These are phyloP conservation scores for Hanseniaspora singularis DNA, from an alignment of 805 yeast species.

Conservation along the genomic window DNA sequence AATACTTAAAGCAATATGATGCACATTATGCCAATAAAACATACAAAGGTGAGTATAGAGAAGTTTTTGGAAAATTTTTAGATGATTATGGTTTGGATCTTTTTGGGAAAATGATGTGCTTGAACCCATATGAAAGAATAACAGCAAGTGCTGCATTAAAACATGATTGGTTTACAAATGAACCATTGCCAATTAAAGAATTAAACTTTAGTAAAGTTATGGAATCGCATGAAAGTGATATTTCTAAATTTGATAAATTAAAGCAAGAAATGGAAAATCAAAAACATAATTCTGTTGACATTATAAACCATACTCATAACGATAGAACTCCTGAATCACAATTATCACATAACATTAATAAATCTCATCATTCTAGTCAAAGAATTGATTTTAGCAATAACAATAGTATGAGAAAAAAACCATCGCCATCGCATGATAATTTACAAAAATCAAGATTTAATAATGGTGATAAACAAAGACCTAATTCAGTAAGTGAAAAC, in stretches of 20 bases:
- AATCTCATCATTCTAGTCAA: not conserved
- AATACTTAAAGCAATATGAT: slow-evolving; percentile 39
- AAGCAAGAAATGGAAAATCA: slow-evolving; percentile 22
- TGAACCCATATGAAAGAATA: slow-evolving; percentile 61
- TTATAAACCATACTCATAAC: slow-evolving; percentile 18
- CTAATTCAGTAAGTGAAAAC: too few species aligned
- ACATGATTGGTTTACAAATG: slow-evolving; percentile 54
- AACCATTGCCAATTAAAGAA: slow-evolving; percentile 53
- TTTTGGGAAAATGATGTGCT: slow-evolving; percentile 46
- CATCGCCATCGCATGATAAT: too few species aligned
- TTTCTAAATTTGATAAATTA: slow-evolving; percentile 40
- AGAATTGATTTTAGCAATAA: not conserved
- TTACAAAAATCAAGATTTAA: not conserved
- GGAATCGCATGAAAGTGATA: slow-evolving; percentile 84
- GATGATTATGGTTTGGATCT: slow-evolving; percentile 39
- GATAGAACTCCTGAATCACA: not conserved
- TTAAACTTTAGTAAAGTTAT: slow-evolving; percentile 53
- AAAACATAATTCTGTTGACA: slow-evolving; percentile 23
- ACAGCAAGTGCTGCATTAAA: slow-evolving; percentile 70
- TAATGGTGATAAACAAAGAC: not conserved
- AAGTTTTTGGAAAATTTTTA: slow-evolving; percentile 36
- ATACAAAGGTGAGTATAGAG: slow-evolving; percentile 35
- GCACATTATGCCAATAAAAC: slow-evolving; percentile 33
- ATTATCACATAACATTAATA: not conserved
- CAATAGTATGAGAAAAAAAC: too few species aligned